Base-by-base conservation (phyloP, 371 early-diverging fungal species). In the Cokeromyces recurvatus region DNA sequence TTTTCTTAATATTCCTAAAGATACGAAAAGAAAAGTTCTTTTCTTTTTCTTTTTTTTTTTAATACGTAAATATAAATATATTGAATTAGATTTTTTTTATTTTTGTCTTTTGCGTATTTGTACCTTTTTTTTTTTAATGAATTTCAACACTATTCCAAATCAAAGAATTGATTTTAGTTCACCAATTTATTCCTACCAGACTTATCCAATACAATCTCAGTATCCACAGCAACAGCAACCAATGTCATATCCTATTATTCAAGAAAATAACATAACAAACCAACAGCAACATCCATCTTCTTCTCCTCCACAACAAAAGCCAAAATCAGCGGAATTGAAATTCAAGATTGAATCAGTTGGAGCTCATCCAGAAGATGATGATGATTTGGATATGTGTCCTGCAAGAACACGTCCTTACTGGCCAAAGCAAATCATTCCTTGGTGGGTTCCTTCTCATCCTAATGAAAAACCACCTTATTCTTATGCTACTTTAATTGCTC, bases 401-500 rank as follows among this genome's bases (percentile, higher is more conserved):
- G 58, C 71, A 7, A 56, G 67, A 27, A 64, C 65, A 32, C 41
- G 71, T 16, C 23, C 62, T 9, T 44, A 46, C 27, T 68, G 73
- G 69, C 73, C 73, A 20, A 55, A 55, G 41, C 61, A 68, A 42
- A 64, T 73, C 27, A 43, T 46, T 32, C 66, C 73, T 24, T 73
- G 69, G 69, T 74, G 74, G 74, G 62, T 63, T 36, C 64, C 74
- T 8, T 37, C 55, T 17, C 58, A 67, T 55, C 63, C 57, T n/a
- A 38, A 42, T 34, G 74, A 74, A 32, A 89, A 89, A 51, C 97
- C 97, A 6, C 87, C 94, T 9, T 86, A 87, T 55, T 90, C 95
- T 12, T 98, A 97, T 61, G 91, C 96, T 15, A 84, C 86, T 12
- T 68, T 98, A 3, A 97, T 98, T 37, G 87, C 93, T 5, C 84